Conservation (phyloP, 108 stramenopile species). For the Pinguiococcus pyrenoidosus region DNA sequence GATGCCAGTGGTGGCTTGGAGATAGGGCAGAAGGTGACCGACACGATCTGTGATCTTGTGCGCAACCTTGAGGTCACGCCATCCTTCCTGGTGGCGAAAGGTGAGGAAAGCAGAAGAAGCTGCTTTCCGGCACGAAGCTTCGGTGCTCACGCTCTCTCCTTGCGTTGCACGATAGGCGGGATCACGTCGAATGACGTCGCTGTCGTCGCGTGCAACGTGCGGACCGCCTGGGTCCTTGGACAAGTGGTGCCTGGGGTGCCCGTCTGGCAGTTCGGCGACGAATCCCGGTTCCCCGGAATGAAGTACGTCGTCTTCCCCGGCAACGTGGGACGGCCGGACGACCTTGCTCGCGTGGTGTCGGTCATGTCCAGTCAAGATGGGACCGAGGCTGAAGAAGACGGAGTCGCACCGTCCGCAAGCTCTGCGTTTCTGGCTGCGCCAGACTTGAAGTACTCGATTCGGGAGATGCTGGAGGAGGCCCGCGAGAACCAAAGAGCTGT, state of each 20-base stretch:
- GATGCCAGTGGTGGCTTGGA: not conserved
- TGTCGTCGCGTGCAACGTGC: slow-evolving; percentile 20
- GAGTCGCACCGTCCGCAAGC: not conserved
- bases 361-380: too few species aligned
- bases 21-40: slow-evolving; percentile 19
- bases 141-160: too few species aligned
- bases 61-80: slow-evolving; percentile 2
- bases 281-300: slow-evolving; percentile 33
- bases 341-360: slow-evolving; percentile 22
- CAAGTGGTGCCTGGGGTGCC: slow-evolving; percentile 43
- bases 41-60: slow-evolving; percentile 10
- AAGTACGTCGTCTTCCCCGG: slow-evolving; percentile 46
- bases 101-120: too few species aligned
- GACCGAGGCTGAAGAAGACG: too few species aligned
- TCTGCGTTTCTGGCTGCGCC: not conserved
- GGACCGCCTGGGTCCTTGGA: slow-evolving; percentile 33
- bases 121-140: too few species aligned
- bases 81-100: slow-evolving; percentile 43
- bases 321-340: slow-evolving; percentile 37
- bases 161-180: too few species aligned
- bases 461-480: slow-evolving; percentile 16
- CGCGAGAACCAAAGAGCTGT: slow-evolving; percentile 12
- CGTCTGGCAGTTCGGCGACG: slow-evolving; percentile 22
- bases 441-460: not conserved
- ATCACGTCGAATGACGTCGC: slow-evolving; percentile 50